phyloP scores from a whole-genome alignment of 73 alveolate genomes.

The Loxodes magnus region DNA sequence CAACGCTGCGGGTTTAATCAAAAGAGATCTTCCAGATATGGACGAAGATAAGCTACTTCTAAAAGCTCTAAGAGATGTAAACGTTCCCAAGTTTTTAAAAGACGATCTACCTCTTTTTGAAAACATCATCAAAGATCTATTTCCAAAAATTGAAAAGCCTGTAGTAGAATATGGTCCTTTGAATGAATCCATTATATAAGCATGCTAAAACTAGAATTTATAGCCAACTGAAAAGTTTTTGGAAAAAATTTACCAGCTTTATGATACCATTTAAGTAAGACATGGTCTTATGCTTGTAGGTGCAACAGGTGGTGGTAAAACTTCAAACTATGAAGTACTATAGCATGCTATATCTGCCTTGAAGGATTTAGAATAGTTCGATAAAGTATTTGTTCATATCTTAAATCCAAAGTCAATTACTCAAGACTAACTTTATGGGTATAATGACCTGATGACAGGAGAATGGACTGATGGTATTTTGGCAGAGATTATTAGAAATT shows the following conservation, averaged over 20 bases:
- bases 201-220: conserved; percentile 69
- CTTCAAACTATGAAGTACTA: conserved; percentile 72
- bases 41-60: conserved; percentile 90
- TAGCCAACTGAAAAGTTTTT: conserved; percentile 88
- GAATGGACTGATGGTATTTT: conserved; percentile 98
- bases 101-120: conserved; percentile 97
- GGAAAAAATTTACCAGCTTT: conserved; percentile 87
- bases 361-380: conserved; percentile 44
- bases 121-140: conserved; percentile 92
- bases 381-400: conserved; percentile 40
- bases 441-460: conserved; percentile 88
- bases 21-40: conserved; percentile 77
- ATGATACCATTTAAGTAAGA: conserved; percentile 92
- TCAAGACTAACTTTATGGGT: conserved; percentile 95
- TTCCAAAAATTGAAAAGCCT: conserved; percentile 96
- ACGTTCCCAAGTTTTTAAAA: conserved; percentile 94
- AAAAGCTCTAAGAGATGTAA: conserved; percentile 97
- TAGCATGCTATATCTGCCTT: conserved; percentile 74
- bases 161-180: conserved; percentile 75
- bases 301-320: conserved; percentile 97
- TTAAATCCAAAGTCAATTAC: conserved; percentile 96
- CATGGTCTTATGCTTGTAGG: conserved; percentile 97
- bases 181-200: conserved; percentile 35
- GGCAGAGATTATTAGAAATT: conserved; percentile 78
- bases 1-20: conserved; percentile 93